These are phyloP conservation scores for Akanthomyces dipterigenus DNA, from an alignment of 2,329 filamentous ascomycete species.

Conservation along the genomic window DNA sequence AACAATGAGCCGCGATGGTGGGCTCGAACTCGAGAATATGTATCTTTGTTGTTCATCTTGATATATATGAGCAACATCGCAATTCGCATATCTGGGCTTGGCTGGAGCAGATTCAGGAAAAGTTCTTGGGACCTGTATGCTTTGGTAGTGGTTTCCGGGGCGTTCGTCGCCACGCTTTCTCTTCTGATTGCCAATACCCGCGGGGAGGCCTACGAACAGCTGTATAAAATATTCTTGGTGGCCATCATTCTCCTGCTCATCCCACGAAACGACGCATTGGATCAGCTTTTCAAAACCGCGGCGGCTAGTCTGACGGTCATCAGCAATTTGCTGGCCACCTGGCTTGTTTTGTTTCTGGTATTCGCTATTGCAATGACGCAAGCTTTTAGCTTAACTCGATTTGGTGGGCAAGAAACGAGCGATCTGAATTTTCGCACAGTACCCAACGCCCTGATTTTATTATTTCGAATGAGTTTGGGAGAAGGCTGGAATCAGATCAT, in stretches of 20 bases:
- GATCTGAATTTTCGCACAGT: slow-evolving; percentile 93
- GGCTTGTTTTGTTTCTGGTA: slow-evolving; percentile 94
- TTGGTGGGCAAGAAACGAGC: slow-evolving; percentile 62
- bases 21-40: slow-evolving; percentile 61
- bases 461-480: slow-evolving; percentile 88
- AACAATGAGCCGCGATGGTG: slow-evolving; percentile 67
- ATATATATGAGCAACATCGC: slow-evolving; percentile 77
- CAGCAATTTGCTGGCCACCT: slow-evolving; percentile 85
- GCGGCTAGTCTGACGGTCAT: slow-evolving; percentile 89
- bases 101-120: slow-evolving; percentile 83
- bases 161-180: slow-evolving; percentile 72
- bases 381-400: slow-evolving; percentile 89
- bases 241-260: slow-evolving; percentile 85
- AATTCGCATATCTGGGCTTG: slow-evolving; percentile 79
- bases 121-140: slow-evolving; percentile 97
- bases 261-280: slow-evolving; percentile 90
- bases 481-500: slow-evolving; percentile 97
- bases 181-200: slow-evolving; percentile 59
- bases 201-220: slow-evolving; percentile 61
- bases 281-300: slow-evolving; percentile 97
- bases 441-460: slow-evolving; percentile 83
- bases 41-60: slow-evolving; percentile 77
- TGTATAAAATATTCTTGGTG: slow-evolving; percentile 93
- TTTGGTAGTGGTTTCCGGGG: slow-evolving; percentile 68
- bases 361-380: slow-evolving; percentile 96